Base-by-base conservation (phyloP, 2,329 filamentous ascomycete genomes). In the Lasiodiplodia citricola region DNA sequence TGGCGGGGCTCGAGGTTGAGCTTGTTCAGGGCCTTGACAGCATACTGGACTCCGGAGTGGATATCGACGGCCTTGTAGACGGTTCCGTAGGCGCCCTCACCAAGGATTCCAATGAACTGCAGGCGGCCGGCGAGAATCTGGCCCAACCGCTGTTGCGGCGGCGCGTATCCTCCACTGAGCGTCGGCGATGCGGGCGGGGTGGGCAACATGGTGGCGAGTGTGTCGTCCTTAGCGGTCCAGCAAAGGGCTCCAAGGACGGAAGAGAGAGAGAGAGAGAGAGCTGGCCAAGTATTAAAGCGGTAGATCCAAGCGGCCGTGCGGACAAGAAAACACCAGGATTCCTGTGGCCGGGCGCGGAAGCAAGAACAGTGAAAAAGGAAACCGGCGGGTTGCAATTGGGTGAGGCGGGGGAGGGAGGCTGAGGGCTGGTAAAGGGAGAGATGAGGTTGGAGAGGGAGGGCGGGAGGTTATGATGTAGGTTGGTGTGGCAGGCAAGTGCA, bases 1-100 rank as follows among this genome's bases (percentile, higher is more conserved):
- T 98, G 94, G 74, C 95, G 89, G 75, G 88, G 86, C 82, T 98
- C 94, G 84, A 98, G 85, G 80, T 95, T 96, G 81, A 91, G 87
- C 83, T 97, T 98, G 90, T 93, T 96, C 78, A 99, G 87, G 70
- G 94, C 95, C 86, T 99, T 99, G 78, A 99, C 95, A 72, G 96
- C 96, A 85, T 97, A 99, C 72, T 89, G 90, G 69, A 90, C 87
- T 78, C 91, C 88, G 73, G 90, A 95, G 79, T 91, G 90, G 78
- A 95, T 88, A 83, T 96, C 94, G 82, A 92, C 85, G 76, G 94
- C 94, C 72, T 90, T 89, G 84, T 98, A 98, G 31, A 99, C 96
- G 52, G 97, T 94, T 72, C 96, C 96, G 81, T 99, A 99, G 69
- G 96, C 96, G 74, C 96, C 96, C 63, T 95, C 92, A 72, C 96